Percentiles rank a stretch among this genome's conserved stretches.
These are phyloP conservation scores for Ormosia semicastrata DNA, from an alignment of 306 rosid species.

Conservation along the genomic window DNA sequence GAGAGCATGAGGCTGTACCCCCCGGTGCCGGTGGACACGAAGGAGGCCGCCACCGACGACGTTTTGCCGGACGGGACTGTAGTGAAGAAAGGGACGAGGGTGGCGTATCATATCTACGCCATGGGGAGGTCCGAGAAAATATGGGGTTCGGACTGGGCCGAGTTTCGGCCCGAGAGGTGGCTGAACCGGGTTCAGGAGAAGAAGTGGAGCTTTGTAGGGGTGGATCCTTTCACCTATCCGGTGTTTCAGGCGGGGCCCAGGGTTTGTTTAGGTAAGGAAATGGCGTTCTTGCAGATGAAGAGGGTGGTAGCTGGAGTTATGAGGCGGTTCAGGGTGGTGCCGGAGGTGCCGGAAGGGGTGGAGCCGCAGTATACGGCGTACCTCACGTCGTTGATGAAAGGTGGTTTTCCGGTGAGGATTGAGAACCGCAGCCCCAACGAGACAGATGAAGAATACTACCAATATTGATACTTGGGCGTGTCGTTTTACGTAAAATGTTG, in stretches of 20 bases:
- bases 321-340: slow-evolving; percentile 52
- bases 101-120: slow-evolving; percentile 52
- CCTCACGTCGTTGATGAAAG: slow-evolving; percentile 56
- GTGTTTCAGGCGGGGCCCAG: slow-evolving; percentile 90
- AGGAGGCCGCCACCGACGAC: slow-evolving; percentile 40
- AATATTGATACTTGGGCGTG: too few species aligned
- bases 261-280: slow-evolving; percentile 71
- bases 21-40: slow-evolving; percentile 49
- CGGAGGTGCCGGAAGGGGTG: slow-evolving; percentile 8
- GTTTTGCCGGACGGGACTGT: slow-evolving; percentile 61
- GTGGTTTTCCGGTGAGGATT: slow-evolving; percentile 61
- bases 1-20: slow-evolving; percentile 81
- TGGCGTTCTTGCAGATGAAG: slow-evolving; percentile 91
- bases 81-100: slow-evolving; percentile 59
- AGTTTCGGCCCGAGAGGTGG: slow-evolving; percentile 73
- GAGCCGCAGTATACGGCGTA: slow-evolving; percentile 40
- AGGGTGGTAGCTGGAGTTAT: slow-evolving; percentile 53
- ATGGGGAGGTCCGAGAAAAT: slow-evolving; percentile 65
- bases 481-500: too few species aligned
- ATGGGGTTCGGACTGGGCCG: slow-evolving; percentile 68
- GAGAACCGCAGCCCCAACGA: neutral
- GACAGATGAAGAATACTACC: neutral
- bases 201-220: slow-evolving; percentile 53
- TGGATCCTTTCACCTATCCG: slow-evolving; percentile 52
- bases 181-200: slow-evolving; percentile 24